These are phyloP conservation scores for Silene vulgaris DNA, from an alignment of 179 eudicot species.

Conservation along the genomic window DNA sequence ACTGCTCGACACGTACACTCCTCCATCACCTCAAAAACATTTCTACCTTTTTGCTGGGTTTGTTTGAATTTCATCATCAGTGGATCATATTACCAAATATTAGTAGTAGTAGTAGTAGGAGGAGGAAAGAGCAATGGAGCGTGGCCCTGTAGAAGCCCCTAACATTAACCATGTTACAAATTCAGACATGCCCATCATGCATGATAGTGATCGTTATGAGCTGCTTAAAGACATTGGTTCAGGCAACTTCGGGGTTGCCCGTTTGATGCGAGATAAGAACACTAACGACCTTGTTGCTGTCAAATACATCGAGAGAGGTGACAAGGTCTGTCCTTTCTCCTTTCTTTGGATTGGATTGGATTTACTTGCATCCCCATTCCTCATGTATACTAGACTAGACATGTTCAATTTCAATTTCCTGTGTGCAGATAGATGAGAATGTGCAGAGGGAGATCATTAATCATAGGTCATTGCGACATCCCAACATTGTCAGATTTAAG, in stretches of 20 bases:
- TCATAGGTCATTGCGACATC: conserved; percentile 84
- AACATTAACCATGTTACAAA: conserved; percentile 3
- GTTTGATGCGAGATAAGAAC: conserved; percentile 49
- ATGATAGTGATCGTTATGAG: conserved; percentile 48
- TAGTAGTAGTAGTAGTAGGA: too few relatives aligned
- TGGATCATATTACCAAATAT: too few relatives aligned
- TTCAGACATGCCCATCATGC: conserved; percentile 45
- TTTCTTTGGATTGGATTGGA: neutral
- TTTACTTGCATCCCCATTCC: neutral
- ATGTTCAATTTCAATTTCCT: neutral
- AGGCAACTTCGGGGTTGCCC: conserved; percentile 57
- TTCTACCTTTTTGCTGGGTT: neutral
- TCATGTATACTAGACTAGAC: neutral
- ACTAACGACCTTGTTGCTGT: conserved; percentile 59
- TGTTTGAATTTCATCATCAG: neutral
- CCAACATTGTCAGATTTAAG: conserved; percentile 83
- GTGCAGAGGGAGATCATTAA: conserved; percentile 89
- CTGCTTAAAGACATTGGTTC: conserved; percentile 52
- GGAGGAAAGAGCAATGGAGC: too few relatives aligned
- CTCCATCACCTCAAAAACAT: neutral
- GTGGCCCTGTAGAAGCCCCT: neutral
- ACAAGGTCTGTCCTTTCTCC: conserved; percentile 35
- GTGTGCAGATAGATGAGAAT: conserved; percentile 77
- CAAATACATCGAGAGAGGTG: conserved; percentile 60
- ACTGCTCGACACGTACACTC: conserved; percentile 21